Evolutionary conservation across 2,329 filamentous ascomycete genomes (phyloP), one percentile per base, ranked within the genome.

Genomic region (Penicillium sp.): DNA sequence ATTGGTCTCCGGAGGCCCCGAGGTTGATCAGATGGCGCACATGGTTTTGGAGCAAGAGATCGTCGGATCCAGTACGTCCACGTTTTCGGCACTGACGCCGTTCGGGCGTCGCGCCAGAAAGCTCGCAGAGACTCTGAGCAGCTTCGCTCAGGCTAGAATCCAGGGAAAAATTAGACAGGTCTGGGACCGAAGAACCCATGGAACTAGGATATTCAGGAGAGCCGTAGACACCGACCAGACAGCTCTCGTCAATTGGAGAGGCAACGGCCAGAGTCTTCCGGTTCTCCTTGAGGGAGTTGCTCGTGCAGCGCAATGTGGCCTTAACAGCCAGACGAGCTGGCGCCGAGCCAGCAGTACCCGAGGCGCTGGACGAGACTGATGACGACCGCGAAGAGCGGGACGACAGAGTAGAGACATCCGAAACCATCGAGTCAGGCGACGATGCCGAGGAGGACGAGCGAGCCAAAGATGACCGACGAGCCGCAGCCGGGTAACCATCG

Each of bases 381-480:
- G 76, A 79, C 19, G 77, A 84, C 71, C 83, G 81, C 74, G 82
- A 84, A 71, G 72, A 75, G 64, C 75, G 77, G 63, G 73, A 84
- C 54, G 82, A 83, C 59, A 84, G 75, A 15, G 80, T 80, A 37
- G 82, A 84, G 54, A 78, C 78, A 69, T 87, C 85, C 29, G 84
- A 86, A 37, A 86, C 73, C 81, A 86, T 84, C 35, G 85, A 87
- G 62, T 86, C 84, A n/a, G 85, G 85, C 43, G 81, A 84, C 9
- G 80, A 82, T 21, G 73, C 73, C 45, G 79, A 82, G 4, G 83
- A 85, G 27, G 79, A 77, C 23, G 81, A 81, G 55, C 77, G 81
- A 56, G 79, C 78, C 62, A 80, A 72, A 59, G 80, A 83, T 19
- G 68, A 80, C 67, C 71, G 79, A 57, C 81, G 76, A 77, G 73